Base-by-base conservation (phyloP, 2,329 filamentous ascomycete species). In the Trichoderma citrinoviride region DNA sequence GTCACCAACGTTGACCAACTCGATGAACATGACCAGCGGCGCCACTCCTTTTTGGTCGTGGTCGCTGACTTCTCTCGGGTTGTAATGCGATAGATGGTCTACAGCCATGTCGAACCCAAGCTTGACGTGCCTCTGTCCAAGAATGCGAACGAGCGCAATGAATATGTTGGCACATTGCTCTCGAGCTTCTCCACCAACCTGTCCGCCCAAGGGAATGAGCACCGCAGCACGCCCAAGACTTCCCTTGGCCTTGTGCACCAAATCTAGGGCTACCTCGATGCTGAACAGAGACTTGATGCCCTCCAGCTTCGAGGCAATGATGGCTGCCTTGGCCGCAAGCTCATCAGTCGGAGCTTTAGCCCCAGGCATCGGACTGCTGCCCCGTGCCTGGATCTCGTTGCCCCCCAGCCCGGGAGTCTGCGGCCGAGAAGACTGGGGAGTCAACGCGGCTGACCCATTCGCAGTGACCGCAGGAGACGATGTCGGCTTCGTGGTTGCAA, bases 1-100 rank as follows among this genome's bases (percentile, higher is more conserved):
- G 75, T 99, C 95, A 65, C 95, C 95, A 0, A 99, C 94, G 74
- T 99, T 99, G 75, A 99, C 95, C 29, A 99, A 85, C 78, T 99
- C 95, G 67, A 99, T 87, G 72, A 99, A 99, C 0, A 92, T 97
- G 52, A 97, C 93, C 4, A 99, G 84, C 2, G 95, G 95, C 62
- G 93, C 92, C 7, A 97, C 93, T 0, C 91, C 91, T 40, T 85
- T 81, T 68, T 88, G 83, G 71, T 86, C 86, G 69, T 90, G 87
- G 68, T 90, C 87, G 72, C 81, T 90, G 37, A 91, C 89, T 69
- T 96, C 90, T 17, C 93, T 88, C 46, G 95, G 93, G 71, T 96
- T 94, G 79, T 99, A 99, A 64, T 89, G 87, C 1, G 93, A 92
- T 17, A 99, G 84, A 77, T 99, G 95, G 29, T 88, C 87, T 40